Conservation (phyloP, 116 monocot species). For the Thalassia testudinum region DNA sequence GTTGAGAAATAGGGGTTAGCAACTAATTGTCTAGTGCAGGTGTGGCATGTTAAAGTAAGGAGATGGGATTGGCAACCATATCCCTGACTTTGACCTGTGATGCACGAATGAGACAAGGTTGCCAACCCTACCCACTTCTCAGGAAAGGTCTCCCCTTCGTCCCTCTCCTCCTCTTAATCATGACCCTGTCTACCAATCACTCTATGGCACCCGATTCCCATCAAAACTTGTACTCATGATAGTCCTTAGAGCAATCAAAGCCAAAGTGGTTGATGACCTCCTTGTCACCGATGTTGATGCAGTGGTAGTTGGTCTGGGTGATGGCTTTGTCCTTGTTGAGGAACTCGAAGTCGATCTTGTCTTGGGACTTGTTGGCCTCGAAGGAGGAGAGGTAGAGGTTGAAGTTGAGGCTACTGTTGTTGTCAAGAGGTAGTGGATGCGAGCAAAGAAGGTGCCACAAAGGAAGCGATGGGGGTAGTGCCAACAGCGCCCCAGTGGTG, state of each 20-base stretch:
- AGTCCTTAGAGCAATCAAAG: conserved; percentile 36
- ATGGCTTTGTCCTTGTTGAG: conserved; percentile 31
- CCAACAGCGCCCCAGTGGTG: conserved; percentile 55
- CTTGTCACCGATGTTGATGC: conserved; percentile 17
- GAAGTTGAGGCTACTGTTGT: conserved; percentile 50
- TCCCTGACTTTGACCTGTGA: too few relatives aligned
- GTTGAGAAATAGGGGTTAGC: too few relatives aligned
- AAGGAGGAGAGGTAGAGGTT: conserved; percentile 60
- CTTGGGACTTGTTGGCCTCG: conserved; percentile 39
- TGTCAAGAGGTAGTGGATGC: conserved; percentile 27
- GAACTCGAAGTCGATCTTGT: conserved; percentile 72
- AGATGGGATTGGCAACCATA: too few relatives aligned
- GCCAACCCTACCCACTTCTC: too few relatives aligned
- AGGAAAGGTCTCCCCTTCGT: conserved; percentile 24
- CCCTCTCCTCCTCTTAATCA: conserved; percentile 19
- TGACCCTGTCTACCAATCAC: conserved; percentile 28
- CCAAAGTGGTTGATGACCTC: conserved; percentile 32
- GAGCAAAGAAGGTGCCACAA: conserved; percentile 29
- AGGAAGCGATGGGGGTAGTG: conserved; percentile 32
- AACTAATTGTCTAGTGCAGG: too few relatives aligned
- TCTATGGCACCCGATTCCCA: conserved; percentile 18
- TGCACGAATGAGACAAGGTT: too few relatives aligned
- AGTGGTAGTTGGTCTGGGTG: conserved; percentile 46
- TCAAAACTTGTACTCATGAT: conserved; percentile 56
- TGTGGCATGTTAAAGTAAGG: too few relatives aligned